Evolutionary conservation across 1,284 basidiomycete species (phyloP), one percentile per base, ranked within the genome.

Genomic region (Cronartium ribicola): DNA sequence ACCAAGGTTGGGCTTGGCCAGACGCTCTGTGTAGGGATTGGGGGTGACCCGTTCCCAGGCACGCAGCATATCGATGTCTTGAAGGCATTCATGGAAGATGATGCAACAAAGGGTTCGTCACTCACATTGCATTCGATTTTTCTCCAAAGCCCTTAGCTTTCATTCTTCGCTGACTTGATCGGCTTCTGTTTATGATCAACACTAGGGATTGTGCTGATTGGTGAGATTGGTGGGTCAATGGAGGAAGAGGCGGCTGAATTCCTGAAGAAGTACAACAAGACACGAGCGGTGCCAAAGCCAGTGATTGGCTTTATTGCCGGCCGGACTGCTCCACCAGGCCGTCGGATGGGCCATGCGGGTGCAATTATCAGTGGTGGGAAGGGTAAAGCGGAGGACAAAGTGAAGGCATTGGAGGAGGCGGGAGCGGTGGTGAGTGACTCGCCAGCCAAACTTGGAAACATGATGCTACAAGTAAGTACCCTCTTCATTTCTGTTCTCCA

Each of bases 221-320:
- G 96, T 78, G 96, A 99, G 83, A 99, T 99, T 80, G 96, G 96
- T 79, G 96, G 96, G 39, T 90, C 90, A 20, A 98, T 98, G 94
- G 96, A 99, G 84, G 96, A 99, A 82, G 95, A 98, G 78, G 96
- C 96, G 17, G 96, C 96, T 4, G 96, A 94, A 80, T 81, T 79
- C 77, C 85, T 99, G 74, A 89, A 91, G 81, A 85, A 88, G 82
- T 90, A 92, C 86, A 99, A 99, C 87, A 90, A 92, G 83, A 92
- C 90, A 59, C 87, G 90, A 59, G 83, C 84, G 76, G 86, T 90
- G 79, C 92, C 92, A 77, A 98, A 98, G 84, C 96, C 96, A 70
- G 93, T 98, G 59, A 93, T 98, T 75, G 91, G 90, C 68, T 99
- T 99, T 84, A 98, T 99, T 80, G 96, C 96, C 76, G 96, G 94